A percentile compares a stretch with the other conserved stretches of the same genome.
These are phyloP conservation scores for Venturia aucupariae DNA, from an alignment of 2,329 filamentous ascomycete genomes.

Conservation along the genomic window DNA sequence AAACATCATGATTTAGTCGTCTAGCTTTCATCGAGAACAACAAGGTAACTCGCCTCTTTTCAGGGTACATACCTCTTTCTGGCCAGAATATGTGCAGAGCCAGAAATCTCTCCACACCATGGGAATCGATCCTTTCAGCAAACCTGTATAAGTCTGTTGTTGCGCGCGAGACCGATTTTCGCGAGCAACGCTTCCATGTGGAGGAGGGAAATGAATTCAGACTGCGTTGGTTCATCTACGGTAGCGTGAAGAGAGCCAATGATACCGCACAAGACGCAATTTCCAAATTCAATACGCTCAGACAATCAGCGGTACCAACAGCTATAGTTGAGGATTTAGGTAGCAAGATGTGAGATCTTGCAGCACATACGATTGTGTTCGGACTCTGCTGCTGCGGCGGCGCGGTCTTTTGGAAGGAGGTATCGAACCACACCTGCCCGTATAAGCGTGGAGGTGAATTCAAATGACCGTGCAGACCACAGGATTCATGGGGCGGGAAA, in stretches of 20 bases:
- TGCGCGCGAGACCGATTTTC: too few relatives aligned
- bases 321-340: not conserved
- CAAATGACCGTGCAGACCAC: not conserved
- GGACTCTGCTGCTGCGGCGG: not conserved
- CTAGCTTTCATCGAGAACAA: too few relatives aligned
- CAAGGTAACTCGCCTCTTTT: too few relatives aligned
- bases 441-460: not conserved
- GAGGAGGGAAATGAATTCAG: too few relatives aligned
- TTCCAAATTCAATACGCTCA: not conserved
- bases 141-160: too few relatives aligned
- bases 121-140: too few relatives aligned
- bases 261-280: not conserved
- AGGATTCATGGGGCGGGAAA: not conserved
- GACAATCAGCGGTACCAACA: not conserved
- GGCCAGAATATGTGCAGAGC: too few relatives aligned
- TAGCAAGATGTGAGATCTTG: not conserved
- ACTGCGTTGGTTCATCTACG: too few relatives aligned
- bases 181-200: too few relatives aligned
- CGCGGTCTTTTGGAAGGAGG: not conserved
- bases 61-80: too few relatives aligned
- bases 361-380: not conserved
- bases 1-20: too few relatives aligned
- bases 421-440: not conserved
- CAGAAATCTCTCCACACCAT: too few relatives aligned
- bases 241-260: not conserved